Conservation (phyloP, 306 rosid genomes). For the Cicer pinnatifidum region DNA sequence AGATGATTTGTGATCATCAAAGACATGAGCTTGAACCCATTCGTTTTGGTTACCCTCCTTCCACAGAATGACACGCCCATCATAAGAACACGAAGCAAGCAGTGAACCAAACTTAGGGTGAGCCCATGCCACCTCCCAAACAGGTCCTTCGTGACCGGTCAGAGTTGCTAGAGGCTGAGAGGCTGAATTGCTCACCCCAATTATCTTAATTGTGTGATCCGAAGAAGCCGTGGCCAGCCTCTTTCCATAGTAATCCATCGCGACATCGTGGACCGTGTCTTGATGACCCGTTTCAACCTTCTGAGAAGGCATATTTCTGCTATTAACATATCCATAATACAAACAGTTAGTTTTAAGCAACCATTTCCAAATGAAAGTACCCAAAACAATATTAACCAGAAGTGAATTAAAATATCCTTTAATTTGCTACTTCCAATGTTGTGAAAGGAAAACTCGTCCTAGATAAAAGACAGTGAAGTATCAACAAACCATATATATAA, state of each 20-base stretch:
- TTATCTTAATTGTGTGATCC: conserved; percentile 82
- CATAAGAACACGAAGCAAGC: conserved; percentile 79
- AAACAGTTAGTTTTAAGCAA: conserved; percentile 29
- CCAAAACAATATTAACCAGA: not conserved
- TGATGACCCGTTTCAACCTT: conserved; percentile 87
- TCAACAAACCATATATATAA: conserved; percentile 17
- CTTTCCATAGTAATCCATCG: conserved; percentile 87
- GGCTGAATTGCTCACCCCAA: conserved; percentile 72
- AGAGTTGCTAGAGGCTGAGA: conserved; percentile 81
- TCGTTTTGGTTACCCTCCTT: conserved; percentile 85
- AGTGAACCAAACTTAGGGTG: conserved; percentile 84
- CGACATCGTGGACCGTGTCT: conserved; percentile 75
- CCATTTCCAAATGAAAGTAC: conserved; percentile 18
- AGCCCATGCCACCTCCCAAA: conserved; percentile 86
- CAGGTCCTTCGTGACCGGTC: conserved; percentile 83
- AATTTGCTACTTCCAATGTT: conserved; percentile 18
- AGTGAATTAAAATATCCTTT: not conserved
- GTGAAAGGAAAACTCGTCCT: not conserved
- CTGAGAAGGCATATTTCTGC: conserved; percentile 69
- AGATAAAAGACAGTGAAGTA: not conserved
- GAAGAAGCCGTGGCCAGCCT: conserved; percentile 84
- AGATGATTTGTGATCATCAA: conserved; percentile 73
- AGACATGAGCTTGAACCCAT: conserved; percentile 77
- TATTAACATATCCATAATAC: conserved; percentile 24
- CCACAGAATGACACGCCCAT: conserved; percentile 76